A percentile compares a stretch with the other conserved stretches of the same genome.
phyloP scores from a whole-genome alignment of 805 yeast genomes.

The Sugiyamaella valdiviana region DNA sequence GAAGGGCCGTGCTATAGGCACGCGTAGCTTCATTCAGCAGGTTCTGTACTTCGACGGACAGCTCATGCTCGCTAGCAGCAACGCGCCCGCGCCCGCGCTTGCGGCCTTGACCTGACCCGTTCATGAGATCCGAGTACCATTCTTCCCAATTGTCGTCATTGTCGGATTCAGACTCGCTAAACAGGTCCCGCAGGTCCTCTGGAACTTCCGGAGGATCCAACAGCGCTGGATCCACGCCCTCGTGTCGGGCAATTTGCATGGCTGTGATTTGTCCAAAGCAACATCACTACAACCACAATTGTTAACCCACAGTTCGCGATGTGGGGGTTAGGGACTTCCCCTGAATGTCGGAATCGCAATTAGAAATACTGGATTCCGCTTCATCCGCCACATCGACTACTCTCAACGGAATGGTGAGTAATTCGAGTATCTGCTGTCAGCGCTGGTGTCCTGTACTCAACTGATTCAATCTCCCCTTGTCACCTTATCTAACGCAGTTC shows the following conservation, averaged over 20 bases:
- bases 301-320: background rate
- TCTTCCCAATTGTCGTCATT: constrained; percentile 24
- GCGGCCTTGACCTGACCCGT: constrained; percentile 1
- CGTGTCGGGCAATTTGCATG: background rate
- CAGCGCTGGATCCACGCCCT: background rate
- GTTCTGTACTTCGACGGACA: constrained; percentile 68
- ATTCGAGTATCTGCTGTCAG: background rate
- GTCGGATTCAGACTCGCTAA: constrained; percentile 29
- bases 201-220: background rate
- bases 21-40: constrained; percentile 70
- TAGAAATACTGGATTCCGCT: background rate
- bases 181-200: constrained; percentile 19
- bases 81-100: background rate
- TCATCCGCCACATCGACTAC: background rate
- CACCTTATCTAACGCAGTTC: constrained; percentile 4
- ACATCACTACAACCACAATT: too few species aligned
- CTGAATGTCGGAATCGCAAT: background rate
- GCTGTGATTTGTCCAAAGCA: too few species aligned
- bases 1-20: constrained; percentile 41
- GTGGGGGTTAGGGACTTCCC: background rate
- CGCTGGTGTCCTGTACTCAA: background rate
- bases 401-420: background rate
- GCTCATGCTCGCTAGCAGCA: constrained; percentile 7
- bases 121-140: background rate
- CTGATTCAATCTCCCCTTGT: background rate